A percentile compares a stretch with the other conserved stretches of the same genome.
Evolutionary conservation across 176 grass and related monocot genomes (phyloP).

Genomic region (Dactylis glomerata): DNA sequence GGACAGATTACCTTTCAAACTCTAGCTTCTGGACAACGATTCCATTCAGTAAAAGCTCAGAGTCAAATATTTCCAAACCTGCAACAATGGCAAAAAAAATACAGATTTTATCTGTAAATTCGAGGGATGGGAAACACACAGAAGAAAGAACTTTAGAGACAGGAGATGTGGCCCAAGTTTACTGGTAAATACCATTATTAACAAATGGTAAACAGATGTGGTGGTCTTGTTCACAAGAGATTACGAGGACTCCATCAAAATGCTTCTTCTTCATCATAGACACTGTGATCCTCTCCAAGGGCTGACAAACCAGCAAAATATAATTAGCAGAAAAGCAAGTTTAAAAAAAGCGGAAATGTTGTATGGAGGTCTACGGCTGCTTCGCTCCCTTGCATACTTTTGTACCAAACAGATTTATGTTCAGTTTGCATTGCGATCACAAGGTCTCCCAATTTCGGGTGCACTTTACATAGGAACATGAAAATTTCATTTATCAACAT

Average conservation of each 20-base stretch:
- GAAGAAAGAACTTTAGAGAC: neutral
- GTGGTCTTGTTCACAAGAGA: constrained; percentile 63
- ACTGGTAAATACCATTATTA: constrained; percentile 31
- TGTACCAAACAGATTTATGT: neutral
- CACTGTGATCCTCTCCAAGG: constrained; percentile 30
- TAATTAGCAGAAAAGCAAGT: neutral
- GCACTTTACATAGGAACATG: neutral
- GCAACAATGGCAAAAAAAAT: constrained; percentile 3
- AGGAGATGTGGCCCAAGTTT: neutral
- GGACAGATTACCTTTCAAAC: constrained; percentile 52
- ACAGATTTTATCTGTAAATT: neutral
- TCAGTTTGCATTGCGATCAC: neutral
- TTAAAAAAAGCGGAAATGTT: constrained; percentile 11
- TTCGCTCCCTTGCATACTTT: neutral
- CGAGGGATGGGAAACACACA: neutral
- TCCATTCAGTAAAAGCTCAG: constrained; percentile 83
- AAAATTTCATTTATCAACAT: neutral
- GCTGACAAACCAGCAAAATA: constrained; percentile 33
- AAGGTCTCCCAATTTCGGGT: neutral
- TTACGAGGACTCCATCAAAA: constrained; percentile 48
- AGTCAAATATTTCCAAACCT: constrained; percentile 69
- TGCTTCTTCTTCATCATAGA: constrained; percentile 44
- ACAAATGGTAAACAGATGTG: constrained; percentile 48
- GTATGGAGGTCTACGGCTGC: neutral
- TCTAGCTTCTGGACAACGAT: constrained; percentile 78